Conservation (phyloP, 352 stramenopile species). For the Phytophthora cajani region DNA sequence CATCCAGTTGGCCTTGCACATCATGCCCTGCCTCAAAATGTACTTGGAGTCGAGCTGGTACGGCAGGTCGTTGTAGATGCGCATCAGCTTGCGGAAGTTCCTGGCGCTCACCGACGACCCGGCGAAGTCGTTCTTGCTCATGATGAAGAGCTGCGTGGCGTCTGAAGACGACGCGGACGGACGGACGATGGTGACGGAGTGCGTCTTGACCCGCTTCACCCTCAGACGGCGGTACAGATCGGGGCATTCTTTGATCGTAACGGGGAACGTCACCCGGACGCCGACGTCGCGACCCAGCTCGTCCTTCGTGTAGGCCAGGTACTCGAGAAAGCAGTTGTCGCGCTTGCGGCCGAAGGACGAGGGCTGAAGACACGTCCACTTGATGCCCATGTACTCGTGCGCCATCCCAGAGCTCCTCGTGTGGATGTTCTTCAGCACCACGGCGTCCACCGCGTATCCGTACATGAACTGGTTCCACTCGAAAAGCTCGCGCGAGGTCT, state of each 20-base stretch:
- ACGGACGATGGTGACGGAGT: slow-evolving; percentile 60
- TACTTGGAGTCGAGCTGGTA: slow-evolving; percentile 66
- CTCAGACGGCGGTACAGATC: slow-evolving; percentile 49
- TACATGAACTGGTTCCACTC: slow-evolving; percentile 79
- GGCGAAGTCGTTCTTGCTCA: slow-evolving; percentile 63
- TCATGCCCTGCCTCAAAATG: slow-evolving; percentile 60
- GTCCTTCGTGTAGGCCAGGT: slow-evolving; percentile 74
- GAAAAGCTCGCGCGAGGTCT: slow-evolving; percentile 63
- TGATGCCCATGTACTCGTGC: slow-evolving; percentile 81
- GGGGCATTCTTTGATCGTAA: slow-evolving; percentile 72
- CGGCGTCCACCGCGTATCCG: slow-evolving; percentile 64
- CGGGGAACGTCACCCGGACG: slow-evolving; percentile 67
- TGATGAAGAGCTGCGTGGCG: slow-evolving; percentile 62
- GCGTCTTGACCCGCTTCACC: slow-evolving; percentile 59
- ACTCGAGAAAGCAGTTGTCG: slow-evolving; percentile 81
- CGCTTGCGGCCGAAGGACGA: slow-evolving; percentile 62
- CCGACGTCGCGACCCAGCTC: slow-evolving; percentile 58
- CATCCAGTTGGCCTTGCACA: slow-evolving; percentile 65
- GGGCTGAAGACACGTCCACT: slow-evolving; percentile 73
- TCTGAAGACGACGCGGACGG: slow-evolving; percentile 30
- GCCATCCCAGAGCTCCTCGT: slow-evolving; percentile 39
- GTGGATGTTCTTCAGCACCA: slow-evolving; percentile 81
- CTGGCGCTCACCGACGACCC: slow-evolving; percentile 36
- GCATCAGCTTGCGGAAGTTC: slow-evolving; percentile 56
- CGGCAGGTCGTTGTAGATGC: slow-evolving; percentile 63